A percentile compares a stretch with the other conserved stretches of the same genome.
Conservation (phyloP, 306 rosid genomes). For the Quercus glauca region DNA sequence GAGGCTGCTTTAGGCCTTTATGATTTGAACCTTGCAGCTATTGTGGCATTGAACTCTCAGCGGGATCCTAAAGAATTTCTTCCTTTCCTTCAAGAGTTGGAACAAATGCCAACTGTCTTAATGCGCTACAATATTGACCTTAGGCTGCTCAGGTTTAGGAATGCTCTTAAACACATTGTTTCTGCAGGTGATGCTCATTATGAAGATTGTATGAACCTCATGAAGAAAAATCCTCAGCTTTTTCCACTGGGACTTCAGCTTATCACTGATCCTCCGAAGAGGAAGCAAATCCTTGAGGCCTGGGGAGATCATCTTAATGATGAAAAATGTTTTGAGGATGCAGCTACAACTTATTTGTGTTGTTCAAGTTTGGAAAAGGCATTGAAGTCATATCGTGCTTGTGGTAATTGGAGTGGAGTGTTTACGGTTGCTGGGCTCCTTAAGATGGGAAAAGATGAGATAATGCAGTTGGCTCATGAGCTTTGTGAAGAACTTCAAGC, state of each 20-base stretch:
- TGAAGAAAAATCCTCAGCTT: slow-evolving; percentile 76
- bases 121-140: slow-evolving; percentile 94
- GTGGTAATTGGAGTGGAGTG: slow-evolving; percentile 86
- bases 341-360: slow-evolving; percentile 78
- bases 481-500: slow-evolving; percentile 99
- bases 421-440: slow-evolving; percentile 82
- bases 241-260: slow-evolving; percentile 84
- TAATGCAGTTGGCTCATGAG: slow-evolving; percentile 63
- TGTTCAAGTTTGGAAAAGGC: slow-evolving; percentile 82
- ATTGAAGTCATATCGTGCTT: slow-evolving; percentile 71
- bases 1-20: slow-evolving; percentile 96
- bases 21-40: slow-evolving; percentile 91
- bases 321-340: slow-evolving; percentile 77
- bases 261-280: slow-evolving; percentile 63
- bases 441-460: slow-evolving; percentile 66
- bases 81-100: slow-evolving; percentile 85
- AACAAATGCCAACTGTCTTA: slow-evolving; percentile 56
- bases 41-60: slow-evolving; percentile 95
- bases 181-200: slow-evolving; percentile 88
- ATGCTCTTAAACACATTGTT: slow-evolving; percentile 82
- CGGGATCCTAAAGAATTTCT: slow-evolving; percentile 95
- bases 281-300: slow-evolving; percentile 75
- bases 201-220: slow-evolving; percentile 71
- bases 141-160: slow-evolving; percentile 75
- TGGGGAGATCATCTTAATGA: slow-evolving; percentile 89